Conservation (phyloP, 306 rosid genomes). For the Chamaecrista fasciculata region DNA sequence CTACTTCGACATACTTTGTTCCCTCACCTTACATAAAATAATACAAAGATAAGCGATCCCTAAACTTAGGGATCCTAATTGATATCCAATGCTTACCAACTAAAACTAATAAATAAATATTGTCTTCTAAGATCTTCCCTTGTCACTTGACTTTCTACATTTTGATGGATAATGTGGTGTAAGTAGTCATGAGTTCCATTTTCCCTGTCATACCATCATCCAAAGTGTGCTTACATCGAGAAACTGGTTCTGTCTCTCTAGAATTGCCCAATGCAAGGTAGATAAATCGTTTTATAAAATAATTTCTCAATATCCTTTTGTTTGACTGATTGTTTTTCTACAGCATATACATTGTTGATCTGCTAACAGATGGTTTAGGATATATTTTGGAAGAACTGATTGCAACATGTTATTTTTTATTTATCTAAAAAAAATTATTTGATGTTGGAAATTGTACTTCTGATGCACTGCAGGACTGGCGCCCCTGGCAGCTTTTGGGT, state of each 20-base stretch:
- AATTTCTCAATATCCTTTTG: background rate
- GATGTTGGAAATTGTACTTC: constrained; percentile 28
- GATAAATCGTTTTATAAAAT: background rate
- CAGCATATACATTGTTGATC: background rate
- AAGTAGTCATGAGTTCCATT: background rate
- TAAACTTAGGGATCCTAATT: too few relatives aligned
- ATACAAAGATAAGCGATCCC: too few relatives aligned
- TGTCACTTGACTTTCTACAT: too few relatives aligned
- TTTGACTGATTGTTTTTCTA: background rate
- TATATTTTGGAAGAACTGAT: background rate
- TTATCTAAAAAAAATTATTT: too few relatives aligned
- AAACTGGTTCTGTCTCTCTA: too few relatives aligned
- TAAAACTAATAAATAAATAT: too few relatives aligned
- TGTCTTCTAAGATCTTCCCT: too few relatives aligned
- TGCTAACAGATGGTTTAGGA: background rate
- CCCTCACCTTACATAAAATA: too few relatives aligned
- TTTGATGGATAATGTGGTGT: background rate
- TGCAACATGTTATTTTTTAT: constrained; percentile 15
- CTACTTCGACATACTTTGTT: too few relatives aligned
- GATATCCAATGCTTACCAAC: too few relatives aligned
- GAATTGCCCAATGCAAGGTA: background rate
- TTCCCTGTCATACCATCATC: background rate
- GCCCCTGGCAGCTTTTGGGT: constrained; percentile 91
- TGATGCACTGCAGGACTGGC: constrained; percentile 57
- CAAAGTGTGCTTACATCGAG: background rate